Evolutionary conservation across 345 rosid species (phyloP), one percentile per base, ranked within the genome.

Genomic region (Eutrema heterophyllum): DNA sequence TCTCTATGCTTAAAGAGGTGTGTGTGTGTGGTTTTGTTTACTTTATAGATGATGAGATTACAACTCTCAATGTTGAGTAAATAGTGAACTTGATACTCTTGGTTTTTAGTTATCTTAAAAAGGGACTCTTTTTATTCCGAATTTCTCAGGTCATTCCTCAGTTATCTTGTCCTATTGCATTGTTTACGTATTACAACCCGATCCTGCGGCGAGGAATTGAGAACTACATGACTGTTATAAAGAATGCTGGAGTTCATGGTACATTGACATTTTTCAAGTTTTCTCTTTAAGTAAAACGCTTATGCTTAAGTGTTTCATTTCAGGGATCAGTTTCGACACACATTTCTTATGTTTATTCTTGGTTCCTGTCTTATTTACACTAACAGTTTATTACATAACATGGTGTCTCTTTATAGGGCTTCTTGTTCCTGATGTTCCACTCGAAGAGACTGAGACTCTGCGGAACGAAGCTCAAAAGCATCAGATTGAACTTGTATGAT

Each of bases 381-480:
- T 39, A 41, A 16, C 46, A 13, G 5, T 57, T 27, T 57, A 30
- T 38, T 27, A 15, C 50, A 27, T 59, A 6, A 51, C 44, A 44
- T 64, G n/a, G 9, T 64, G 24, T 53, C 60, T 56, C 33, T 66
- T 59, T 4, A 16, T 80, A 87, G 98, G 89, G 62, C 96, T 95
- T 79, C 93, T 92, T 44, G 97, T 95, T 65, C 97, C 98, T 46
- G 99, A 95, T 82, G 96, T 95, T 74, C 98, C 98, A 70, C 76
- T 95, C 5, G 99, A 95, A 78, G 99, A 95, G 84, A 86, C 98
- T 44, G 90, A 87, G 71, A 55, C 79, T 74, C 72, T 95, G 78
- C 86, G 92, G 56, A 83, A 61, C 33, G 98, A 86, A 86, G 94
- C 99, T 71, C 44, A 61, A 15, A 88, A 86, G 83, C 73, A 87